Conservation (phyloP, 2,329 filamentous ascomycete species). For the Penicillium polonicum region DNA sequence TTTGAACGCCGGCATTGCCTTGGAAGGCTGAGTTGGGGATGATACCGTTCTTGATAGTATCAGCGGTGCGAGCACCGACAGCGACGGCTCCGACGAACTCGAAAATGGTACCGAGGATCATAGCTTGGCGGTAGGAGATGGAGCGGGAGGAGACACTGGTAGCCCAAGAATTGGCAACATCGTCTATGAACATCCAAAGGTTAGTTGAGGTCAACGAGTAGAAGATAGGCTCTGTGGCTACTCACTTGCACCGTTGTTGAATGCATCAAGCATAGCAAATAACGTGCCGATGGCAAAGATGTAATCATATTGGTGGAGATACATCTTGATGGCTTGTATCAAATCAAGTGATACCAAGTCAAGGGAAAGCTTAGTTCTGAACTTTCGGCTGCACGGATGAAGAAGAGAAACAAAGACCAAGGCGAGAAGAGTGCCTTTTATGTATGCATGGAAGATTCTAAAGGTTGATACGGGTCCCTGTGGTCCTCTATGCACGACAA, state of each 20-base stretch:
- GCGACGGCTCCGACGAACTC: conserved; percentile 67
- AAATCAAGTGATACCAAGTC: neutral
- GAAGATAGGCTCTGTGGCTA: conserved; percentile 21
- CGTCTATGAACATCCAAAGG: conserved; percentile 44
- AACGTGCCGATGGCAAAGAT: conserved; percentile 73
- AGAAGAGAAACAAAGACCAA: neutral
- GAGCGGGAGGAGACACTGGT: conserved; percentile 80
- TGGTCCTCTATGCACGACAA: conserved; percentile 1
- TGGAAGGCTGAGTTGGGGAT: conserved; percentile 61
- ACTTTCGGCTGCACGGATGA: neutral
- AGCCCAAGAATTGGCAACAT: conserved; percentile 82
- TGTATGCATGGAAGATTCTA: conserved; percentile 6
- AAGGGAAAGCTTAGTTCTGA: conserved; percentile 3
- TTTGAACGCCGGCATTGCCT: conserved; percentile 63
- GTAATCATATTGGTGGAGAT: conserved; percentile 64
- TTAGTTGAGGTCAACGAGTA: neutral
- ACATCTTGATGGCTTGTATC: conserved; percentile 48
- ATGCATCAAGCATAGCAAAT: conserved; percentile 74
- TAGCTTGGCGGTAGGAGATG: conserved; percentile 36
- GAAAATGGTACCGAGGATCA: conserved; percentile 60
- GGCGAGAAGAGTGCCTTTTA: conserved; percentile 2
- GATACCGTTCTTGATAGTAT: conserved; percentile 78
- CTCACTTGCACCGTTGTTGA: conserved; percentile 76
- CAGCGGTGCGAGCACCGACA: conserved; percentile 67
- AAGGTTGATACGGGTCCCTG: neutral